Evolutionary conservation across 805 yeast species (phyloP).

Genomic region (Kregervanrija delftensis): DNA sequence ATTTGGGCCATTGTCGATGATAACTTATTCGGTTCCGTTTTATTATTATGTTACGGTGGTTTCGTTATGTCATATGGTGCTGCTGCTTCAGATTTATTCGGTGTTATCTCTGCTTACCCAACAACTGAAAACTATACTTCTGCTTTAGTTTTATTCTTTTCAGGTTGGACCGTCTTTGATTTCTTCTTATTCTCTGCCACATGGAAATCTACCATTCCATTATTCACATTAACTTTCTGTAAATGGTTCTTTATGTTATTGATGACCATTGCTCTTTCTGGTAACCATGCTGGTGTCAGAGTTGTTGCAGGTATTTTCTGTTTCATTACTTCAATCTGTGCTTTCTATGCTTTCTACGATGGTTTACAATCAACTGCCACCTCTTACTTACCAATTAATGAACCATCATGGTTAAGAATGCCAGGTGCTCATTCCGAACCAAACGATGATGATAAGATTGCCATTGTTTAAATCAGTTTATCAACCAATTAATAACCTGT

Average conservation of each 20-base stretch:
- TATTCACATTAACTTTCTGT: conserved; percentile 31
- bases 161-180: conserved; percentile 44
- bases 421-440: conserved; percentile 19
- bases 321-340: conserved; percentile 32
- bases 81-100: conserved; percentile 35
- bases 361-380: conserved; percentile 27
- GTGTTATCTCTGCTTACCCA: conserved; percentile 33
- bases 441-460: conserved; percentile 10
- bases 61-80: conserved; percentile 44
- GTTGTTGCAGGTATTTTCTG: conserved; percentile 40
- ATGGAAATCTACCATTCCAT: conserved; percentile 36
- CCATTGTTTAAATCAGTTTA: conserved; percentile 2
- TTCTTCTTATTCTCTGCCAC: conserved; percentile 36
- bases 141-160: conserved; percentile 39
- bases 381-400: conserved; percentile 23
- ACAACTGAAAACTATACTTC: conserved; percentile 28
- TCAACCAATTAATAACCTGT: too few species aligned
- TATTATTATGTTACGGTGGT: conserved; percentile 41
- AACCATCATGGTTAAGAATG: conserved; percentile 25
- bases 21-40: conserved; percentile 44
- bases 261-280: conserved; percentile 35
- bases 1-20: conserved; percentile 41
- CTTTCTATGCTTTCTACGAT: conserved; percentile 38
- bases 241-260: conserved; percentile 36
- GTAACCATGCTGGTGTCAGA: conserved; percentile 24